Base-by-base conservation (phyloP, 1,139 yeast species). In the Scheffersomyces quercinus region DNA sequence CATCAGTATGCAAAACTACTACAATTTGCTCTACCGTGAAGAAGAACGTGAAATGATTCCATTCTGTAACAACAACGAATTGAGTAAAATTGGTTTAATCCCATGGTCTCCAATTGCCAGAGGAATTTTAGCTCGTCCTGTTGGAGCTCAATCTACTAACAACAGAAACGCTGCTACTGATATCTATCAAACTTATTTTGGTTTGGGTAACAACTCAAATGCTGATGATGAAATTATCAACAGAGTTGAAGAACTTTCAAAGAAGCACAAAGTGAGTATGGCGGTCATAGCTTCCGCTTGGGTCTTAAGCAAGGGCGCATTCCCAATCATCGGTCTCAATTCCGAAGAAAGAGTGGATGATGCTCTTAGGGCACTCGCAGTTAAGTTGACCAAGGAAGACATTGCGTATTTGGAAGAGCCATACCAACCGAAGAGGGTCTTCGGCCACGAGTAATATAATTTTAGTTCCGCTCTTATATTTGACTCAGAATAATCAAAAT, bases 1-100 rank as follows among this genome's bases (percentile, higher is more conserved):
- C 51, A 67, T 81, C 47, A 70, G 80, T 40, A 80, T 81, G 83
- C 86, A 82, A 59, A 75, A 77, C 52, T 76, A 67, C 56, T 79
- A 79, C 59, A 80, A 79, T 56, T 64, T 81, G 50, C 43, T 81
- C 6, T 70, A 78, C 57, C 67, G 87, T 24, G 85, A 81, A 54
- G 85, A 82, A 42, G 87, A 82, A 55, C 62, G 78, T 30, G 86
- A 82, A 53, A 70, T 81, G 79, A 77, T 70, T 50, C 81, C 78
- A 28, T 81, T 65, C 60, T 77, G 83, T 54, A 60, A 78, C 7
- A 58, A 64, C 4, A 52, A 52, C 36, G 57, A 50, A 5, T 40
- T 64, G 29, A 67, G 67, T 7, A 72, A 75, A 26, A 78, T 77
- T 28, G 81, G 80, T 0, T 43, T 77, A 31, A 68, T 75, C 42